Evolutionary conservation across 176 grass and related monocot species (phyloP), one percentile per base, ranked within the genome.

Genomic region (Carex kokanica): DNA sequence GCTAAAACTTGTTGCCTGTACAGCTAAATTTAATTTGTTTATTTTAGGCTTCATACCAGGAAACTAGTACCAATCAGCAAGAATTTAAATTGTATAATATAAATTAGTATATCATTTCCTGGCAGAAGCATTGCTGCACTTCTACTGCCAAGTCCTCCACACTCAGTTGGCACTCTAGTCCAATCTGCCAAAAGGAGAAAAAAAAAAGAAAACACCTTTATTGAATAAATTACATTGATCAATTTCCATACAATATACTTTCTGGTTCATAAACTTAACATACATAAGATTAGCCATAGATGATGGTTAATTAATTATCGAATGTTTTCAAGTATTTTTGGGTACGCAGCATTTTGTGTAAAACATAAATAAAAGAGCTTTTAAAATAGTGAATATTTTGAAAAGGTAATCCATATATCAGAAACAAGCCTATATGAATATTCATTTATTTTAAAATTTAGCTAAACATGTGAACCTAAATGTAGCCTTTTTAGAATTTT

Each of bases 81-180:
- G 45, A 52, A 27, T 53, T 10, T 74, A 77, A 27, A 6, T 18
- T 54, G 18, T 32, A 55, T 77, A 29, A 27, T 52, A 52, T 77
- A 55, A 27, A 16, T 89, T 70, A 87, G 36, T 81, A 84, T 51
- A 60, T 72, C 43, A 87, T 80, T 59, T 87, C 88, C 29, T 86
- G 85, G 64, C 78, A 89, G 74, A 94, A 98, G 68, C 87, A 88
- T 81, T 87, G 88, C 52, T 98, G 95, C 38, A 98, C 86, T 90
- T 98, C 90, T 29, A 83, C 73, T 59, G 92, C 90, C 31, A 98
- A 85, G 53, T 98, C 95, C 75, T 98, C 95, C 11, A 98, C 92
- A 83, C 92, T 98, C 54, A 98, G 78, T 88, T 98, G 92, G 82
- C 95, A 98, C 53, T 98, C 90, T 7, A 98, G 87, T 62, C 95